phyloP scores from a whole-genome alignment of 176 grass and related monocot genomes.

The Ananas comosus region DNA sequence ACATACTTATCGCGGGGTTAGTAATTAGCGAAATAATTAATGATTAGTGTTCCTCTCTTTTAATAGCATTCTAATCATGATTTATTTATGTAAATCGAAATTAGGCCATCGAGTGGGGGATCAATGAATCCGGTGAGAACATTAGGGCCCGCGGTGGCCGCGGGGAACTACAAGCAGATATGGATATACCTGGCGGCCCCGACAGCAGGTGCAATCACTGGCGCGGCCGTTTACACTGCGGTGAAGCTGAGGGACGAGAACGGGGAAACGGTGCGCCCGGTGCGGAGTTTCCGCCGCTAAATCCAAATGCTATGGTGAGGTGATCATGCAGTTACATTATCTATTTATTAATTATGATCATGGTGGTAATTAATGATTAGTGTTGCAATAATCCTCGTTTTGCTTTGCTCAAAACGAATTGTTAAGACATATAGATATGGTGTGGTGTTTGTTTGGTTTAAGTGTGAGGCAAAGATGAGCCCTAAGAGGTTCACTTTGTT shows the following conservation, averaged over 20 bases:
- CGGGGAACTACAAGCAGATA: conserved; percentile 82
- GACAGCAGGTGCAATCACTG: conserved; percentile 59
- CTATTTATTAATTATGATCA: not conserved
- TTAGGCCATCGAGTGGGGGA: conserved; percentile 71
- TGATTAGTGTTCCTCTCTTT: not conserved
- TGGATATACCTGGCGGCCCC: conserved; percentile 96
- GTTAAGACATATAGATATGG: not conserved
- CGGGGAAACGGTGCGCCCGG: conserved; percentile 45
- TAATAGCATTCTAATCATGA: not conserved
- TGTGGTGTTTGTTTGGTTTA: not conserved
- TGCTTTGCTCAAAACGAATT: conserved; percentile 40
- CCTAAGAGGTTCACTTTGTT: not conserved
- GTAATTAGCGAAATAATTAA: not conserved
- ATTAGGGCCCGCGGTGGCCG: conserved; percentile 76
- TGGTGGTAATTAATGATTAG: conserved; percentile 5
- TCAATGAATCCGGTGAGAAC: conserved; percentile 99
- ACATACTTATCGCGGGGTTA: conserved; percentile 89
- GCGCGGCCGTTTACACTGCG: conserved; percentile 59
- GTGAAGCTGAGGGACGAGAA: conserved; percentile 75
- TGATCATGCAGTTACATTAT: not conserved
- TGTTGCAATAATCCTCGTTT: conserved; percentile 37
- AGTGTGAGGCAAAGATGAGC: not conserved
- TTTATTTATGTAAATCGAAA: not conserved
- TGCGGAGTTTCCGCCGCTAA: conserved; percentile 82
- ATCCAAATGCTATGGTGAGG: not conserved